Evolutionary conservation across 192 early-diverging fungal genomes (phyloP), one percentile per base, ranked within the genome.

Genomic region (Obelidium mucronatum): DNA sequence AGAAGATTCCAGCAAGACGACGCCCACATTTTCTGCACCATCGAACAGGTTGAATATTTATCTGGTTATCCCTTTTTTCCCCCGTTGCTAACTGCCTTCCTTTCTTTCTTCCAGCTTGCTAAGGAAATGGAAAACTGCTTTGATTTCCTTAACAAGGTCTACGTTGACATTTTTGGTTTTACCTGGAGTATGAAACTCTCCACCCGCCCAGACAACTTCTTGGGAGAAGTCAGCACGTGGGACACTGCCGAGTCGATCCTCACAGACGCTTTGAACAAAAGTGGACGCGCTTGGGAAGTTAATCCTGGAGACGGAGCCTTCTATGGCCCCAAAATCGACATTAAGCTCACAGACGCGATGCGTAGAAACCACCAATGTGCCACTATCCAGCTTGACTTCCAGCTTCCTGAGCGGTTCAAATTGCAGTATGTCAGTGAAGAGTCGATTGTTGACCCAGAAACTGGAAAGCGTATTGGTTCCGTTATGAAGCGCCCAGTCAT

Each of bases 281-380:
- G 93, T 85, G 93, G 93, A 40, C 67, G 85, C 33, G 81, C 82
- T 30, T 99, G 97, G 97, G 89, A 90, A 77, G 58, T 98, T 58
- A 95, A 98, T 82, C 92, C 91, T 8, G 95, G 94, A 72, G 97
- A 99, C 84, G 97, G 97, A 51, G 97, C 97, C 28, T 99, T 99
- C 90, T 99, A 99, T 82, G 97, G 97, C n/a, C 97, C 97, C 80
- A 99, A 99, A 92, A 94, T 99, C 79, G 97, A 99, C 85, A 98
- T 99, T 81, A 91, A 90, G 40, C 94, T 99, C 79, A 86, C 91
- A 15, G 97, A 99, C 82, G 97, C 96, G 15, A 88, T 99, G 64
- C 87, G 90, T 75, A 93, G 97, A 44, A 89, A 87, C 40, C 92
- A 93, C 79, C 97, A 98, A 84, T 99, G 97, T 80, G 97, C 97